phyloP scores from a whole-genome alignment of 1,139 yeast species.

The Zygotorulaspora mrakii region DNA sequence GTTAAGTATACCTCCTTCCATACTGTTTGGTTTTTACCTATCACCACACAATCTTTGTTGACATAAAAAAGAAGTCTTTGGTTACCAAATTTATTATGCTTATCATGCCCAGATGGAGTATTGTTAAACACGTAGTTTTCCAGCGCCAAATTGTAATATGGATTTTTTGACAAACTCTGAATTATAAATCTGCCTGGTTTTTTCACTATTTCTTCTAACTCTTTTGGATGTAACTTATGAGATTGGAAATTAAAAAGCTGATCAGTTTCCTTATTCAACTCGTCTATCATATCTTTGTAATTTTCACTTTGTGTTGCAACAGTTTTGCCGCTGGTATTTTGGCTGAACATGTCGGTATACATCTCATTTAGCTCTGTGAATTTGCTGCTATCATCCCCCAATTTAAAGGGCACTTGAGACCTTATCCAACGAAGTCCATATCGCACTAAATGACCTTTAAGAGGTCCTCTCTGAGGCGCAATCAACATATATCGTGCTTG shows the following conservation, averaged over 20 bases:
- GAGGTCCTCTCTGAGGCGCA: neutral
- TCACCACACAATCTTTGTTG: constrained; percentile 80
- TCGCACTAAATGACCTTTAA: neutral
- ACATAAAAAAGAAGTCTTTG: constrained; percentile 67
- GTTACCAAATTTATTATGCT: constrained; percentile 26
- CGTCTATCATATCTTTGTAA: constrained; percentile 23
- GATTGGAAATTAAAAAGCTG: constrained; percentile 17
- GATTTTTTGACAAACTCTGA: constrained; percentile 46
- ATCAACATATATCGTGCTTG: neutral
- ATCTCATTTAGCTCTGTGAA: constrained; percentile 29
- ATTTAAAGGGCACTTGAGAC: constrained; percentile 23
- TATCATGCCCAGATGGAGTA: constrained; percentile 47
- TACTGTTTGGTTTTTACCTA: constrained; percentile 96
- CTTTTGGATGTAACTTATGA: constrained; percentile 14
- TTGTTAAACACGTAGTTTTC: constrained; percentile 73
- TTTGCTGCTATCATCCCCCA: constrained; percentile 23
- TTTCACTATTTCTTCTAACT: constrained; percentile 18
- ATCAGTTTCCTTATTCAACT: constrained; percentile 26
- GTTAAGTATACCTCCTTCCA: constrained; percentile 80
- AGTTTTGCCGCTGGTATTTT: constrained; percentile 1
- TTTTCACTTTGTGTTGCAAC: neutral
- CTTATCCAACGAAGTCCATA: neutral
- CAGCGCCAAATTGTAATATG: constrained; percentile 72
- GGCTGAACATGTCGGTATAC: constrained; percentile 31
- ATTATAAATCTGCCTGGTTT: constrained; percentile 28